Evolutionary conservation across 164 flowering plant species (phyloP), one percentile per base, ranked within the genome.

Genomic region (Magnolia sinica): DNA sequence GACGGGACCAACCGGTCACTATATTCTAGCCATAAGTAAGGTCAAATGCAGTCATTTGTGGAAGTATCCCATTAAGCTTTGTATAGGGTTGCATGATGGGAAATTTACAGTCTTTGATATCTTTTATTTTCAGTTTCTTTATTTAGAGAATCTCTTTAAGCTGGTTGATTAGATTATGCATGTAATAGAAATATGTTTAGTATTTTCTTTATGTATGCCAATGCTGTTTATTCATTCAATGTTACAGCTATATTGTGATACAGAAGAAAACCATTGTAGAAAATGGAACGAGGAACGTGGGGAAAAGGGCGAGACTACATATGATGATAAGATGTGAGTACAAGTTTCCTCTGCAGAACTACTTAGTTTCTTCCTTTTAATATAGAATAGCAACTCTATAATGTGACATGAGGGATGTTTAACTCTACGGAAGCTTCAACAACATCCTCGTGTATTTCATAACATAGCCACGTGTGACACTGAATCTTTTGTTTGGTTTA

Each of bases 251-350:
- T 88, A 83, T 74, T 91, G 96, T 81, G 96, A 94, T 79, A 87
- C 85, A 7, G 95, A 89, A 51, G 92, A 88, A 68, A 63, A 76
- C 63, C 74, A 79, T 55, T 96, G 97, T 83, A 83, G 90, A 79
- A 80, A 87, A 79, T 96, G 99, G 98, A 96, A 96, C 75, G 80
- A 83, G 77, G 88, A 85, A 50, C 92, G 97, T 6, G 80, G 77
- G 64, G 90, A 87, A 71, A 88, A 77, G 69, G 89, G 86, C 19
- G 90, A 88, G 79, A 81, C 84, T 0, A 3, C 89, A 49, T 96
- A 94, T 76, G 79, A 88, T 68, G 94, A 92, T 77, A 82, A 80
- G 13, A 91, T 94, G 85, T 83, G 73, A 83, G 85, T 78, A 51
- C 69, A 24, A 23, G 9, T 52, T 27, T 37, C 74, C 50, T 77